These are phyloP conservation scores for Fusarium udum DNA, from an alignment of 2,329 filamentous ascomycete species.

Conservation along the genomic window DNA sequence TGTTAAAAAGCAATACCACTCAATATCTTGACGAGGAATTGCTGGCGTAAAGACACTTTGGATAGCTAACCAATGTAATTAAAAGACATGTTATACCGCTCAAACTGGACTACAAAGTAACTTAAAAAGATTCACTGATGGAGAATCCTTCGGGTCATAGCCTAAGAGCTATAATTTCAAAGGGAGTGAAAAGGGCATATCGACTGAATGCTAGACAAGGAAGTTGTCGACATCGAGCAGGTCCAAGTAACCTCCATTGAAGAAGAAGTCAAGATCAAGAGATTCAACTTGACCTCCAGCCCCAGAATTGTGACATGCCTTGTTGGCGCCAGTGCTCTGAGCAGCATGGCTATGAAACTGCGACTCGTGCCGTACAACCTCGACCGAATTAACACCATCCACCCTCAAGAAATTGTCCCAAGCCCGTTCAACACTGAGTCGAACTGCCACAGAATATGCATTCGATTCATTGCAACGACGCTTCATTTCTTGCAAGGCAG, in stretches of 20 bases:
- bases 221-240: slow-evolving; percentile 20
- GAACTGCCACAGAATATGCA: slow-evolving; percentile 10
- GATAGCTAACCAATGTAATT: no score
- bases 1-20: neutral
- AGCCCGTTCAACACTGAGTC: slow-evolving; percentile 24
- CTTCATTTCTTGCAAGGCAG: slow-evolving; percentile 4
- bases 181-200: neutral
- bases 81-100: neutral
- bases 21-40: neutral
- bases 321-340: neutral
- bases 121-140: neutral
- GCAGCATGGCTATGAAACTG: neutral
- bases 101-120: neutral
- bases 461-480: slow-evolving; percentile 15
- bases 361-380: neutral
- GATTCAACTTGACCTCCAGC: slow-evolving; percentile 6
- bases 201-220: neutral
- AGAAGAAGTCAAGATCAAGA: slow-evolving; percentile 21
- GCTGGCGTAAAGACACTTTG: neutral
- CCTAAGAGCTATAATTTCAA: neutral
- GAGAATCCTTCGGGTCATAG: neutral
- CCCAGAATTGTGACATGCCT: neutral
- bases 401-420: slow-evolving; percentile 10
- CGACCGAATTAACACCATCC: neutral
- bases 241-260: slow-evolving; percentile 24